Percentiles rank a stretch among this genome's conserved stretches.
These are phyloP conservation scores for Meira nashicola DNA, from an alignment of 1,284 basidiomycete species.

Conservation along the genomic window DNA sequence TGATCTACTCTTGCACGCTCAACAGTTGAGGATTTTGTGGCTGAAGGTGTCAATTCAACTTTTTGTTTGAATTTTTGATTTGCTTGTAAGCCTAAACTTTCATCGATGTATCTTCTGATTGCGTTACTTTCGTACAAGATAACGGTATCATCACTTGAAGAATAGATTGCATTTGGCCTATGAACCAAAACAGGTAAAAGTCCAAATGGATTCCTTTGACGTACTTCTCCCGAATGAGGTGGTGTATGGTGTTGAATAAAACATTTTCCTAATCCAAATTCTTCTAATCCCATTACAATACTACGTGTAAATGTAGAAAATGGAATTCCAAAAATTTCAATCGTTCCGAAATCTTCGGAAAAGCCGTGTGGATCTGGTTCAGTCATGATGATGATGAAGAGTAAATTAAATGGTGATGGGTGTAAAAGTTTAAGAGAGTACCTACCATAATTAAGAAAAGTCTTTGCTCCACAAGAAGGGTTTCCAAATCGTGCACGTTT, in stretches of 20 bases:
- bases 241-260: constrained; percentile 11
- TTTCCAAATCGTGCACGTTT: too few species aligned
- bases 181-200: constrained; percentile 16
- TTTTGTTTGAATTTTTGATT: constrained; percentile 2
- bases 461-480: too few species aligned
- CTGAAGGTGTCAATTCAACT: background rate
- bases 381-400: constrained; percentile 2
- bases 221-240: constrained; percentile 12
- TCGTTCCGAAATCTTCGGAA: constrained; percentile 9
- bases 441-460: too few species aligned
- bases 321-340: constrained; percentile 14
- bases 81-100: background rate
- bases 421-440: too few species aligned
- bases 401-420: too few species aligned
- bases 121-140: constrained; percentile 17
- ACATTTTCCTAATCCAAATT: background rate
- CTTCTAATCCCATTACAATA: constrained; percentile 12
- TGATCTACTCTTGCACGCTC: constrained; percentile 14
- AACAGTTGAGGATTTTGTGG: background rate
- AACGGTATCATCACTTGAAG: background rate
- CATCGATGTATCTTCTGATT: constrained; percentile 15
- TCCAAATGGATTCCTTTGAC: constrained; percentile 12
- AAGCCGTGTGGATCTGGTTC: constrained; percentile 4
- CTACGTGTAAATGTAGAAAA: constrained; percentile 17
- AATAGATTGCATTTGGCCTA: constrained; percentile 11